Percentiles rank a stretch among this genome's conserved stretches.
These are phyloP conservation scores for Phlebiopsis gigantea DNA, from an alignment of 768 basidiomycete species.

Conservation along the genomic window DNA sequence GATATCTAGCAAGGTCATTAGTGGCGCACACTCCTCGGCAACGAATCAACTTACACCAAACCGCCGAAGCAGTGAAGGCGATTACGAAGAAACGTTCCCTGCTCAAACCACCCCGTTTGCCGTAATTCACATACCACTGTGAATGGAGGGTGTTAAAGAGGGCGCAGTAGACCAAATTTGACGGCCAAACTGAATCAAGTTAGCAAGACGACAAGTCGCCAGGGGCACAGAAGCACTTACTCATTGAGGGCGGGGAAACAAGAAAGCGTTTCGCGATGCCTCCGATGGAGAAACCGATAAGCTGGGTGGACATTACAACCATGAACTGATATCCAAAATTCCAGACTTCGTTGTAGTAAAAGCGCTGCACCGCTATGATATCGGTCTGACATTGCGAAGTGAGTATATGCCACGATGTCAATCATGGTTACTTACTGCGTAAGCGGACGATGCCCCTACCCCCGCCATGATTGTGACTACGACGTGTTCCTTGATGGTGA, in stretches of 20 bases:
- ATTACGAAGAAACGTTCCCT: conserved; percentile 76
- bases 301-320: conserved; percentile 41
- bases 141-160: conserved; percentile 76
- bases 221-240: conserved; percentile 9
- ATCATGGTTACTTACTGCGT: conserved; percentile 20
- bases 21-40: not conserved
- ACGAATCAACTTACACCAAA: conserved; percentile 42
- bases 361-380: conserved; percentile 39
- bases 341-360: conserved; percentile 35
- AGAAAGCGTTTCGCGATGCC: conserved; percentile 73
- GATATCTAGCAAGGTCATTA: conserved; percentile 31
- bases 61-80: conserved; percentile 48
- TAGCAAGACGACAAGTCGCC: not conserved
- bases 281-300: conserved; percentile 82
- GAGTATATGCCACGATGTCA: not conserved
- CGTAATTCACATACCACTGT: conserved; percentile 57
- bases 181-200: conserved; percentile 58
- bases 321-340: conserved; percentile 36
- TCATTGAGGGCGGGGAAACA: conserved; percentile 52
- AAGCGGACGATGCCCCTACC: conserved; percentile 29
- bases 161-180: conserved; percentile 68
- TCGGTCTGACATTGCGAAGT: conserved; percentile 28
- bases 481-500: conserved; percentile 72
- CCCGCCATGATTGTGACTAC: conserved; percentile 39
- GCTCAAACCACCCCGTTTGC: conserved; percentile 53